Base-by-base conservation (phyloP, 1,284 basidiomycete species). In the Ceratobasidium papillatum region DNA sequence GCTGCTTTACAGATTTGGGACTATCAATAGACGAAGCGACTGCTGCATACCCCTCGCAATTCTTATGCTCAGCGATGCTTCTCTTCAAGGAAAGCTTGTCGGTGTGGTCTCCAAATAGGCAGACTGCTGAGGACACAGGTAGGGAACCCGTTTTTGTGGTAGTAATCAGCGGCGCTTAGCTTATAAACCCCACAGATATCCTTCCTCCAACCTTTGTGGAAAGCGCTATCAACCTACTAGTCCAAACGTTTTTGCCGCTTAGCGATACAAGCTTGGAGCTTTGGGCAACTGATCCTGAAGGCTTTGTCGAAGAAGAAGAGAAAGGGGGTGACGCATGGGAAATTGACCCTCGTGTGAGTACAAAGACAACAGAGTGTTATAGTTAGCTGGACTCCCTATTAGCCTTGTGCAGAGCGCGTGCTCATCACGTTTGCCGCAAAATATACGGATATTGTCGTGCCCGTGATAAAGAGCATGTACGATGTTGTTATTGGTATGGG, bases 391-490 rank as follows among this genome's bases (percentile, higher is more conserved):
- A 11, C 11, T 30, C 22, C 12, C 30, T 56, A 32, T 56, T 22
- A 94, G 94, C 90, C 94, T 1, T 96, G 95, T 78, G 93, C 91
- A 45, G 95, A 96, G 82, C 87, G 95, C 11, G 92, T 96, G 22
- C 84, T 96, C 27, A 89, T 95, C 84, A 90, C 92, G 11, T 83
- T 97, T 22, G 90, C 90, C 34, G 86, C 88, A 66, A 90, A 94
- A 79, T 95, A 93, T 80, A 85, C 87, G 12, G 85, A 90, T 59
- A 89, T 88, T 76, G 92, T 95, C 54, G 86, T 89, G 2, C 93
- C 93, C 3, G 84, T 96, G 19, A 85, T 96, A 75, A 82, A 86
- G 76, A 82, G 84, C 47, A 86, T 88, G 2, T 88, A 91, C 78
- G 82, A 86, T 27, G 83, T 86, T 59, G 83, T 87, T 64, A 85